A percentile compares a stretch with the other conserved stretches of the same genome.
Conservation (phyloP, 176 grass and related monocot genomes). For the Tuctoria greenei region DNA sequence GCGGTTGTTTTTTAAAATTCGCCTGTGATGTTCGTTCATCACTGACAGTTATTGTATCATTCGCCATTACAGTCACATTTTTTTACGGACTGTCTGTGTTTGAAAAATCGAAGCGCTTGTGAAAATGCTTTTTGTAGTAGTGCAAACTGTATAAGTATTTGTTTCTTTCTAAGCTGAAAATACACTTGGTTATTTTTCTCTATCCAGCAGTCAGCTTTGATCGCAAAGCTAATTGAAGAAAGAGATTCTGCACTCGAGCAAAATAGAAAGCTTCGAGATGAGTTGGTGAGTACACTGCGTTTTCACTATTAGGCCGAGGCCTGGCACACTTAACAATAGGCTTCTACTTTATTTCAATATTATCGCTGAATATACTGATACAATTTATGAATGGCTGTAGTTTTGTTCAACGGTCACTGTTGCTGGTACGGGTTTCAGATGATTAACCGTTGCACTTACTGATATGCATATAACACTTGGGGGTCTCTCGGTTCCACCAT, state of each 20-base stretch:
- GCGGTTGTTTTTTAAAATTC: too few relatives aligned
- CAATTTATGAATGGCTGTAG: background rate
- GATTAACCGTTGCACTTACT: slow-evolving; percentile 6
- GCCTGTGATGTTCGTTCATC: too few relatives aligned
- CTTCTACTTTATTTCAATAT: slow-evolving; percentile 11
- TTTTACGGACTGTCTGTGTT: too few relatives aligned
- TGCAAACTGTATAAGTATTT: background rate
- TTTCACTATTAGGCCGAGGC: background rate
- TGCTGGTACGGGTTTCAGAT: background rate
- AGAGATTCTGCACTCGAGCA: slow-evolving; percentile 55
- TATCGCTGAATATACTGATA: background rate
- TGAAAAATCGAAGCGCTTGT: too few relatives aligned
- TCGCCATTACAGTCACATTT: too few relatives aligned
- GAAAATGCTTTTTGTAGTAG: too few relatives aligned
- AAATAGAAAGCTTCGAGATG: slow-evolving; percentile 49
- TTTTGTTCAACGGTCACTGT: background rate
- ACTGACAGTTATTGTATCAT: too few relatives aligned
- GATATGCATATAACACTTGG: slow-evolving; percentile 4
- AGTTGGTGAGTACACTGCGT: slow-evolving; percentile 49
- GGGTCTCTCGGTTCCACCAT: background rate
- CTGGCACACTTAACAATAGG: background rate
- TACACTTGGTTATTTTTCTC: slow-evolving; percentile 21
- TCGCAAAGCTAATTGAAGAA: slow-evolving; percentile 49
- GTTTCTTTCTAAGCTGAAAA: slow-evolving; percentile 22
- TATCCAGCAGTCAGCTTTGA: slow-evolving; percentile 36